Evolutionary conservation across 1,139 yeast genomes (phyloP), one percentile per base, ranked within the genome.

Genomic region (Nematodospora anomalae): DNA sequence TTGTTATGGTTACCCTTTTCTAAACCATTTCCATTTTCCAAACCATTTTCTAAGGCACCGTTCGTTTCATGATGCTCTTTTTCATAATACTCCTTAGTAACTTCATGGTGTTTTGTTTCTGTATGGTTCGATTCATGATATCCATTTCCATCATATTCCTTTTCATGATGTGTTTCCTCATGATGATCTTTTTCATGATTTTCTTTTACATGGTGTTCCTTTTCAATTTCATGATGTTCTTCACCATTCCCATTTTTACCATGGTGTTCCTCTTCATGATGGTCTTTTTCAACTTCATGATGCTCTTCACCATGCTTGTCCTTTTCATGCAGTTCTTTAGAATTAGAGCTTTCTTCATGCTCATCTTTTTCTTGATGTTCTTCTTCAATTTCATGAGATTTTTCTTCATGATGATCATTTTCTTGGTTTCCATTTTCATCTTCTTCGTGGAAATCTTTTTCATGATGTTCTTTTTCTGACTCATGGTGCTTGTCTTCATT

Each of bases 131-230:
- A 23, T 24, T 23, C 33, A 15, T 30, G 33, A 13, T 18, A 18
- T 15, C 24, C 28, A 7, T 30, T 23, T 23, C 24, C 28, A 30
- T 30, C 27, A 5, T 23, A 26, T 24, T 30, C 28, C 16, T 30
- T 30, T 4, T 20, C 26, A 15, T 30, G 24, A 24, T 24, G 33
- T 24, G 16, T 28, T 15, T 23, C 16, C 6, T 20, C 23, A 30
- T 30, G 33, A 15, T 12, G 33, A 14, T 29, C 28, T 22, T 34
- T 46, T 28, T 33, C 32, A 26, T 33, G 27, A 11, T 20, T 15
- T 25, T 28, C 32, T 14, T 33, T 26, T 33, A 22, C 31, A 33
- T 33, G 22, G 9, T 27, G 36, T 11, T 33, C 16, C 22, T 30
- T 27, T 9, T 18, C 21, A 18, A 18, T 8, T 18, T 18, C 21